phyloP scores from a whole-genome alignment of 2,329 filamentous ascomycete genomes.

The Gyromitra esculenta region DNA sequence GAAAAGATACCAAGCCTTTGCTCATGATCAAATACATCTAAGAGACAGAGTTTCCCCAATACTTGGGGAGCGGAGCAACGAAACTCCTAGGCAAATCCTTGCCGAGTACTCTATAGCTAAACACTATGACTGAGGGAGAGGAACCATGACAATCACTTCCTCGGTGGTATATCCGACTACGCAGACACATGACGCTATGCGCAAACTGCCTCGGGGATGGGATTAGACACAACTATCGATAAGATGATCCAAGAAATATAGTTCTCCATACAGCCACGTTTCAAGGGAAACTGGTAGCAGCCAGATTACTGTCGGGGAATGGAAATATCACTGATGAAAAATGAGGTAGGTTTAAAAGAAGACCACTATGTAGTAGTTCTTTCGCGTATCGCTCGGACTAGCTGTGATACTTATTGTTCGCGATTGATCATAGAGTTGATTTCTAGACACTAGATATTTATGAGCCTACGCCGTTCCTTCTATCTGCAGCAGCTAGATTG shows the following conservation, averaged over 20 bases:
- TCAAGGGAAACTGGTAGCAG: not conserved
- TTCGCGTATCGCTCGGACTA: not conserved
- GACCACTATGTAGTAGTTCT: not conserved
- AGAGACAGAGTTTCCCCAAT: not conserved
- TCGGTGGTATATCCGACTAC: too few relatives aligned
- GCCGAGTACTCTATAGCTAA: too few relatives aligned
- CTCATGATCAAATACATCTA: not conserved
- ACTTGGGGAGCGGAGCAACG: not conserved
- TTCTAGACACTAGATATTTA: not conserved
- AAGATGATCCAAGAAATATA: not conserved
- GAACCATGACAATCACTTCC: too few relatives aligned
- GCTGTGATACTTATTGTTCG: not conserved
- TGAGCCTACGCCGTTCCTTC: not conserved
- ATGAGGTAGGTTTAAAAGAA: not conserved
- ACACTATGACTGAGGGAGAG: too few relatives aligned
- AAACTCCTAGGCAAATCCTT: not conserved
- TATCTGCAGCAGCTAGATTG: not conserved
- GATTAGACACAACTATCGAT: not conserved
- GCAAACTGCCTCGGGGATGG: not conserved
- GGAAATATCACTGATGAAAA: not conserved
- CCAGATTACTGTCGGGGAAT: not conserved
- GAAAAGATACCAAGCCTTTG: not conserved
- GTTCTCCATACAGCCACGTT: not conserved
- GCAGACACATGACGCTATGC: too few relatives aligned
- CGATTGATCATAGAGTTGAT: not conserved